phyloP scores from a whole-genome alignment of 2,329 filamentous ascomycete species.

The Coleophoma crateriformis region DNA sequence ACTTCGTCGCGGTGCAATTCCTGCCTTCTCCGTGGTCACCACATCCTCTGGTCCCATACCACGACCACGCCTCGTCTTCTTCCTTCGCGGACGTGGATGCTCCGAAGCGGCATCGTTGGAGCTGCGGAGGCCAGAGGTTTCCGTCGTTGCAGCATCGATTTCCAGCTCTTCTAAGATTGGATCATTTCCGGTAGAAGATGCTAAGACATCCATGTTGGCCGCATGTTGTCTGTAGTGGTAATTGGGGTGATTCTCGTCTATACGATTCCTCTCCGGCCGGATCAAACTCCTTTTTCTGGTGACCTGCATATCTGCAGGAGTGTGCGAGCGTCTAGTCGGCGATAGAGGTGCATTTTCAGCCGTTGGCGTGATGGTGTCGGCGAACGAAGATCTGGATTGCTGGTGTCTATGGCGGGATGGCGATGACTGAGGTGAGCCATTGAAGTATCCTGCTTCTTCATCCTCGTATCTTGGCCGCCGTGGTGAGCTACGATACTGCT shows the following conservation, averaged over 20 bases:
- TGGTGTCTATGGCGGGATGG: constrained; percentile 41
- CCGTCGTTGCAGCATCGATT: constrained; percentile 30
- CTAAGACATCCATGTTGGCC: constrained; percentile 82
- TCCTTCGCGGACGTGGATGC: constrained; percentile 15
- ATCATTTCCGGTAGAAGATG: constrained; percentile 89
- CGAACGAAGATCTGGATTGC: constrained; percentile 51
- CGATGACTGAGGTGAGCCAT: constrained; percentile 10
- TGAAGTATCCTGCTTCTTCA: constrained; percentile 54
- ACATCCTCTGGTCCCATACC: constrained; percentile 17
- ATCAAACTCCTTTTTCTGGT: constrained; percentile 82
- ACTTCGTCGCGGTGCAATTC: constrained; percentile 21
- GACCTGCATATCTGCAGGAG: constrained; percentile 31
- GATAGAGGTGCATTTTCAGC: constrained; percentile 39
- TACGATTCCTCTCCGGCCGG: constrained; percentile 79
- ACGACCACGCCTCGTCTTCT: constrained; percentile 15
- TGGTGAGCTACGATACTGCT: constrained; percentile 64
- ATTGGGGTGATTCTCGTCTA: constrained; percentile 84
- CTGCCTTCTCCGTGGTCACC: constrained; percentile 16
- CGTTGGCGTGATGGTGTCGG: constrained; percentile 44
- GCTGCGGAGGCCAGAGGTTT: constrained; percentile 22
- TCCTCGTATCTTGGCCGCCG: constrained; percentile 63
- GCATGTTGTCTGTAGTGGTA: constrained; percentile 96
- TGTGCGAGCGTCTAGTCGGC: constrained; percentile 13
- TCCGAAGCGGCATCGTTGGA: constrained; percentile 25
- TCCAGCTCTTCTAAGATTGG: constrained; percentile 77